Conservation (phyloP, 495 filamentous ascomycete genomes). For the Penicillium bialowiezense region DNA sequence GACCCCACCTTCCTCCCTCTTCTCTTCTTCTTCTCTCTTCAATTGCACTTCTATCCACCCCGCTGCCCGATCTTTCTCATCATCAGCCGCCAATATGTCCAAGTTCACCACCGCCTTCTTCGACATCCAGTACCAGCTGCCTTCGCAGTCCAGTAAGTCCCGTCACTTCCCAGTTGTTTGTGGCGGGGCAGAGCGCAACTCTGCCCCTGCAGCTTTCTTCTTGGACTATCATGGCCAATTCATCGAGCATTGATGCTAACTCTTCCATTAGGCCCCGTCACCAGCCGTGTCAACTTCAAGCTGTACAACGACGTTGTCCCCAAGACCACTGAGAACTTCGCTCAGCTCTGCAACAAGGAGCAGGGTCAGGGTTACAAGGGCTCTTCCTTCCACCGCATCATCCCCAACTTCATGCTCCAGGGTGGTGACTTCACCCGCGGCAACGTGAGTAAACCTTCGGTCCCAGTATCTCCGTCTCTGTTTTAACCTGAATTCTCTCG, state of each 20-base stretch:
- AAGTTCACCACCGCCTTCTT: slow-evolving; percentile 64
- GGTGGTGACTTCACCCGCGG: slow-evolving; percentile 95
- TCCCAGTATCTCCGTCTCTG: not conserved
- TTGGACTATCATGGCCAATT: not conserved
- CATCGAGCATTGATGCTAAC: slow-evolving; percentile 12
- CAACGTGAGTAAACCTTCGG: slow-evolving; percentile 59
- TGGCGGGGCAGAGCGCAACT: slow-evolving; percentile 15
- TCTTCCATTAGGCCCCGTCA: slow-evolving; percentile 53
- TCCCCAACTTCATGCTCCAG: slow-evolving; percentile 99
- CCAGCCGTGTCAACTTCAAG: slow-evolving; percentile 81
- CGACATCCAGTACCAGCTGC: slow-evolving; percentile 57
- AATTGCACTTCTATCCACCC: slow-evolving; percentile 44
- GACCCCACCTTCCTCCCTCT: slow-evolving; percentile 48
- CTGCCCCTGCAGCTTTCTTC: slow-evolving; percentile 11
- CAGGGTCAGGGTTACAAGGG: slow-evolving; percentile 88
- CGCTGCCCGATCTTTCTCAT: slow-evolving; percentile 53
- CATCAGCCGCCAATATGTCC: slow-evolving; percentile 63
- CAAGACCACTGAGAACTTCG: slow-evolving; percentile 96
- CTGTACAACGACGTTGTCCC: slow-evolving; percentile 87
- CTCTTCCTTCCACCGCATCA: slow-evolving; percentile 91
- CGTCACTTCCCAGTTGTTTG: slow-evolving; percentile 1
- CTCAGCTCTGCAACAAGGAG: slow-evolving; percentile 89
- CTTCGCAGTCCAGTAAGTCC: slow-evolving; percentile 58
- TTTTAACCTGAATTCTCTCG: not conserved
- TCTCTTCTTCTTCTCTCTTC: slow-evolving; percentile 46